Conservation (phyloP, 257 asterid genomes). For the Rubia yunnanensis region DNA sequence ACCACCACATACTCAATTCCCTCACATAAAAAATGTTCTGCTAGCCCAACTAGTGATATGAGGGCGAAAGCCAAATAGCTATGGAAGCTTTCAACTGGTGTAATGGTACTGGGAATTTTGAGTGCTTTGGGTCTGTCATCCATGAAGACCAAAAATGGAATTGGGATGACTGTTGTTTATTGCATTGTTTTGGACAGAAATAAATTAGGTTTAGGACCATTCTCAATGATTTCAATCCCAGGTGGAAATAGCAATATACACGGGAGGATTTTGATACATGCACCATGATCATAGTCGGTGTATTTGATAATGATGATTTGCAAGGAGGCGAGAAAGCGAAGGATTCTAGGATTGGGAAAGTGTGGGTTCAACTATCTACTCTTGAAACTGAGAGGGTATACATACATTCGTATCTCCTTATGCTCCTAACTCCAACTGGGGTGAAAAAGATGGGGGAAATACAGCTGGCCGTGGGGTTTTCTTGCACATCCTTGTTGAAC, state of each 20-base stretch:
- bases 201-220: conserved; percentile 84
- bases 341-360: conserved; percentile 75
- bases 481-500: neutral
- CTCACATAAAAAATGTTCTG: conserved; percentile 85
- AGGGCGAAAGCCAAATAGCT: conserved; percentile 69
- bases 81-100: conserved; percentile 78
- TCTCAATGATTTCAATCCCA: conserved; percentile 47
- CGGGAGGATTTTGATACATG: conserved; percentile 95
- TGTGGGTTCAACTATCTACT: conserved; percentile 61
- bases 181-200: conserved; percentile 94
- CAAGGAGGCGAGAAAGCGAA: conserved; percentile 38
- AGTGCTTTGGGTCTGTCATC: conserved; percentile 63
- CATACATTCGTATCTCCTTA: conserved; percentile 66
- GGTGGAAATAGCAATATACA: conserved; percentile 88
- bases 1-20: no score
- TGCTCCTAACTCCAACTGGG: conserved; percentile 57
- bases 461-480: conserved; percentile 37
- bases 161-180: conserved; percentile 65
- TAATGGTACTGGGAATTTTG: conserved; percentile 68
- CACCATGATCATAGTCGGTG: conserved; percentile 65
- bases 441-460: conserved; percentile 82
- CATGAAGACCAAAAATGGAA: conserved; percentile 54
- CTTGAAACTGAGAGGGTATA: conserved; percentile 65
- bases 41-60: conserved; percentile 73
- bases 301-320: conserved; percentile 66